Percentiles rank a stretch among this genome's conserved stretches.
phyloP scores from a whole-genome alignment of 345 rosid genomes.

The Psidium guajava region DNA sequence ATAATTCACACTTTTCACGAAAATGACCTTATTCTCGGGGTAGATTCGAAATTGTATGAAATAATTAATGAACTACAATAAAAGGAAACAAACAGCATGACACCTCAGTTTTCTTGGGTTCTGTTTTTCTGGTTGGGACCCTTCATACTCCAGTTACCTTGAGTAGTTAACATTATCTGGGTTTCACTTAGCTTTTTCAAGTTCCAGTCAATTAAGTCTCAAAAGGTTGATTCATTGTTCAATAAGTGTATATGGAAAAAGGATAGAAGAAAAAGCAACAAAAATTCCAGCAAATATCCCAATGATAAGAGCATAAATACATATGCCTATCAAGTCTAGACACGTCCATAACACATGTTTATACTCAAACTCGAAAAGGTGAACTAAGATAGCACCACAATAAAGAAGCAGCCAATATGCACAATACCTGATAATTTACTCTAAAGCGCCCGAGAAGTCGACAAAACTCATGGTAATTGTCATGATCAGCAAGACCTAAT shows the following conservation, averaged over 20 bases:
- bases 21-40: background rate
- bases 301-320: background rate
- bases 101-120: background rate
- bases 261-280: background rate
- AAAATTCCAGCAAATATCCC: background rate
- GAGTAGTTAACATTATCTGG: background rate
- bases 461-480: slow-evolving; percentile 96
- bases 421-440: slow-evolving; percentile 81
- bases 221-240: background rate
- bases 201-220: background rate
- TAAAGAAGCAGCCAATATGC: background rate
- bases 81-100: background rate
- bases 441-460: slow-evolving; percentile 98
- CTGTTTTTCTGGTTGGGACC: background rate
- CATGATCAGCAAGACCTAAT: slow-evolving; percentile 99
- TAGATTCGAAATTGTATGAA: background rate
- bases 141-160: background rate
- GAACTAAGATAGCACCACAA: background rate
- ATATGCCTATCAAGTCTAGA: background rate
- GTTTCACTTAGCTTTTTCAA: background rate
- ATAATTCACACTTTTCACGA: background rate
- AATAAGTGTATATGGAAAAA: background rate
- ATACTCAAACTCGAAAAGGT: background rate
- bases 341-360: background rate
- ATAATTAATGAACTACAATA: background rate